These are phyloP conservation scores for Chloris gayana DNA, from an alignment of 176 grass and related monocot species.

Conservation along the genomic window DNA sequence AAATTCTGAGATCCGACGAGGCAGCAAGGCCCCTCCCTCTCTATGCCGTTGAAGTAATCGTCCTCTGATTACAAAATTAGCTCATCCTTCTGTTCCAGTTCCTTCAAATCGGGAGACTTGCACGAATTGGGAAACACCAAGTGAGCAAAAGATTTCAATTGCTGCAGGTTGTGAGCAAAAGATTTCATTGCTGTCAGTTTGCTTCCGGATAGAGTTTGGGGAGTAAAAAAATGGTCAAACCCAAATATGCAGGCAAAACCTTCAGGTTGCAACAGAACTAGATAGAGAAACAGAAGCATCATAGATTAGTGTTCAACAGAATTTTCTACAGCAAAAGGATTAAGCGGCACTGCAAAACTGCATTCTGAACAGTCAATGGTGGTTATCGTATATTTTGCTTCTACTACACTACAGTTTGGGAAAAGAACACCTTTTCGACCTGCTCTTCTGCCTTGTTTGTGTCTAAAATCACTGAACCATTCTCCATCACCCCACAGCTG, in stretches of 20 bases:
- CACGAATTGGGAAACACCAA: conserved; percentile 87
- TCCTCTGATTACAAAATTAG: conserved; percentile 41
- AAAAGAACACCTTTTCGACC: conserved; percentile 34
- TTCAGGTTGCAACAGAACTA: neutral
- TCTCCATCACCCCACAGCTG: conserved; percentile 72
- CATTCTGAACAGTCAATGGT: neutral
- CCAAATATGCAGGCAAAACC: neutral
- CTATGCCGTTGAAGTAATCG: conserved; percentile 73
- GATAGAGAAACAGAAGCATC: too few relatives aligned
- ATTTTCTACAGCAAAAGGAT: neutral
- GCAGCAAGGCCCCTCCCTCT: conserved; percentile 71
- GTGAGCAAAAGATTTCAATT: conserved; percentile 79
- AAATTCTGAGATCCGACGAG: conserved; percentile 75
- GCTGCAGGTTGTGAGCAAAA: conserved; percentile 51
- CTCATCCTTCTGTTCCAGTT: conserved; percentile 51
- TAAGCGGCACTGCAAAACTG: neutral
- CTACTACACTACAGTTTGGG: neutral
- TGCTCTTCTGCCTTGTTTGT: conserved; percentile 76
- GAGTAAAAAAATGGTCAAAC: neutral
- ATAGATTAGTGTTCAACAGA: neutral
- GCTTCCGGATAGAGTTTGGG: neutral
- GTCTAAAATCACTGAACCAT: conserved; percentile 74
- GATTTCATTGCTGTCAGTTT: too few relatives aligned
- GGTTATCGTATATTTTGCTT: neutral
- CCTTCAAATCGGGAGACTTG: conserved; percentile 47